A percentile compares a stretch with the other conserved stretches of the same genome.
phyloP scores from a whole-genome alignment of 2,329 filamentous ascomycete genomes.

The Epichloe sibirici region DNA sequence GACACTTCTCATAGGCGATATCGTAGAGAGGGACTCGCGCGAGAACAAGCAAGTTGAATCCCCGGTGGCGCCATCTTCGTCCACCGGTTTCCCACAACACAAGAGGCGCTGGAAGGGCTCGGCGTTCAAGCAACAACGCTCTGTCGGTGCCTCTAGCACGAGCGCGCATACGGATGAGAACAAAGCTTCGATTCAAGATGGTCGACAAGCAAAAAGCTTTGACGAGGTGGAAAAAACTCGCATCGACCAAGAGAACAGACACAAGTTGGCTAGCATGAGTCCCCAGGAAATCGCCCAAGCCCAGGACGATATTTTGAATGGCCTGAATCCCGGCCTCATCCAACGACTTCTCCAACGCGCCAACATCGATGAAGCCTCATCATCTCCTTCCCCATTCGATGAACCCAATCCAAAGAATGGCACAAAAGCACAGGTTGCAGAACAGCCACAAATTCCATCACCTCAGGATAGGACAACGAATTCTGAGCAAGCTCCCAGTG shows the following conservation, averaged over 20 bases:
- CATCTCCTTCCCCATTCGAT: constrained; percentile 32
- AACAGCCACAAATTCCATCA: neutral
- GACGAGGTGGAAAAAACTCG: constrained; percentile 49
- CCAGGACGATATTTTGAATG: constrained; percentile 66
- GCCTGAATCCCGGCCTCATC: constrained; percentile 62
- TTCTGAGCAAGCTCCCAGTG: neutral
- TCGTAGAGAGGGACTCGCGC: constrained; percentile 59
- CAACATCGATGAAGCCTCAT: constrained; percentile 53
- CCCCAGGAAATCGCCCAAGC: constrained; percentile 70
- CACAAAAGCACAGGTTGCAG: neutral
- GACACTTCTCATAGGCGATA: constrained; percentile 57
- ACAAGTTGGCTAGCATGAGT: constrained; percentile 66
- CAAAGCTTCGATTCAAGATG: neutral
- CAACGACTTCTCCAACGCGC: constrained; percentile 65
- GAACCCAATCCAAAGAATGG: neutral
- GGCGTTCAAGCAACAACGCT: constrained; percentile 57
- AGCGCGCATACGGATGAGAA: neutral
- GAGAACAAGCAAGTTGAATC: constrained; percentile 49
- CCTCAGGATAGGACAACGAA: neutral
- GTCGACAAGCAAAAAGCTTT: constrained; percentile 11
- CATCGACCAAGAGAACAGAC: constrained; percentile 75
- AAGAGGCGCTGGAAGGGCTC: constrained; percentile 64
- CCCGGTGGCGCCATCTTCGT: constrained; percentile 30
- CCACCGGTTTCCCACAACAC: constrained; percentile 77
- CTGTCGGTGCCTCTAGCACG: constrained; percentile 10